Base-by-base conservation (phyloP, 2,329 filamentous ascomycete genomes). In the Huntiella omanensis region DNA sequence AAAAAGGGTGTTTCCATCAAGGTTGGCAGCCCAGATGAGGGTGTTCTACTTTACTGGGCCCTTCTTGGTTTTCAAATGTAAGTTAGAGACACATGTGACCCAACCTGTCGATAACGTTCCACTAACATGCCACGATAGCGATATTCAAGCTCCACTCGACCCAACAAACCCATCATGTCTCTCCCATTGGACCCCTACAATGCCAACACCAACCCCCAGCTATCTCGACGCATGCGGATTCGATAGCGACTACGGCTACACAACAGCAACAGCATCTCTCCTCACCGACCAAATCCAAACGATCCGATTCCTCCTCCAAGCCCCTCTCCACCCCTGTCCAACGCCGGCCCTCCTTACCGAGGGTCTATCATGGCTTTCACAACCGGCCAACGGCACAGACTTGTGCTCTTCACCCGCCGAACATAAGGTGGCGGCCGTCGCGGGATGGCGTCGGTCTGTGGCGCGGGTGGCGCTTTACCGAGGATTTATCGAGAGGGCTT, bases 61-160 rank as follows among this genome's bases (percentile, higher is more conserved):
- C 34, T 47, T 28, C 32, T 41, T 8, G 33, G 38, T 10, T 47
- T 43, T 19, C 46, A 47, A 12, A 47, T 47, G 46, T 47, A 47
- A 42, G 46, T 38, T 32, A 11, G 13, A 12, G 7, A 28, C 22
- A 28, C 22, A 28, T 28, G 22, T 28, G 22, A 28, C 22, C 2
- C 22, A 28, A 28, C 22, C 22, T 28, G 5, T 6, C 2, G 22
- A 8, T 28, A n/a, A 11, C 16, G 13, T 28, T 22, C 12, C 33
- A 16, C 44, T 46, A 46, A 46, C 37, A 8, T 22, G 11, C 3
- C 11, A 34, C 5, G 13, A 17, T 15, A 40, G 44, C n/a, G 36
- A 40, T 28, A 34, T 22, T 4, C 44, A 46, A 39, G 17, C n/a
- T 32, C 37, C n/a, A 10, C 37, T 46, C 15, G 32, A 40, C 34